phyloP scores from a whole-genome alignment of 2,329 filamentous ascomycete genomes.

The Cordyceps cicadae region DNA sequence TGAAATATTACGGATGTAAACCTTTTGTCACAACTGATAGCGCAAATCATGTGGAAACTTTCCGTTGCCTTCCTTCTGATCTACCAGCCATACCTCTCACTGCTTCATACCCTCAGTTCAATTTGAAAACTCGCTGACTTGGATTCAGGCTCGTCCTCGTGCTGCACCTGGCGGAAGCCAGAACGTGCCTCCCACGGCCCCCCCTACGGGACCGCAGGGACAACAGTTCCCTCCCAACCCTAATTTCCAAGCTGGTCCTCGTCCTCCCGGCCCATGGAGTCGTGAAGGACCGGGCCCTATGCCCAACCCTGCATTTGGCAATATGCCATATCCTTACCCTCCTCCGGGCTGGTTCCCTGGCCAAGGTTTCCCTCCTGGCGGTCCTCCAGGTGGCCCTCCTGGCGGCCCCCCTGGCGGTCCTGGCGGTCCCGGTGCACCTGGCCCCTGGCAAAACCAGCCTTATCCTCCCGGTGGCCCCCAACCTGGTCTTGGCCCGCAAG shows the following conservation, averaged over 20 bases:
- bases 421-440: slow-evolving; percentile 32
- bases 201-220: slow-evolving; percentile 27
- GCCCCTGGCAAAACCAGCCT: slow-evolving; percentile 42
- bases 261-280: slow-evolving; percentile 47
- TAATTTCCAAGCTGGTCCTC: slow-evolving; percentile 43
- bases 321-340: slow-evolving; percentile 60
- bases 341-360: slow-evolving; percentile 73
- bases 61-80: slow-evolving; percentile 99
- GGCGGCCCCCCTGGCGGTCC: slow-evolving; percentile 17
- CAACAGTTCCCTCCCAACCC: slow-evolving; percentile 38
- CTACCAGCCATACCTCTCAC: slow-evolving; percentile 10
- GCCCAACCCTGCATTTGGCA: slow-evolving; percentile 52
- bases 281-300: slow-evolving; percentile 51
- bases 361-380: slow-evolving; percentile 60
- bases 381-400: slow-evolving; percentile 24
- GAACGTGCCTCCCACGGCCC: slow-evolving; percentile 15
- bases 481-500: slow-evolving; percentile 12
- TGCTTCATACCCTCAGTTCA: slow-evolving; percentile 11
- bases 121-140: neutral
- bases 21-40: slow-evolving; percentile 68
- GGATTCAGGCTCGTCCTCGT: slow-evolving; percentile 31
- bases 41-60: slow-evolving; percentile 93
- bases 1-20: slow-evolving; percentile 99
- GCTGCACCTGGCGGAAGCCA: slow-evolving; percentile 25
- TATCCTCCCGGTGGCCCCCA: slow-evolving; percentile 55